Percentiles rank a stretch among this genome's conserved stretches.
These are phyloP conservation scores for Debaryomycetaceae sp. DNA, from an alignment of 1,139 yeast species.

Conservation along the genomic window DNA sequence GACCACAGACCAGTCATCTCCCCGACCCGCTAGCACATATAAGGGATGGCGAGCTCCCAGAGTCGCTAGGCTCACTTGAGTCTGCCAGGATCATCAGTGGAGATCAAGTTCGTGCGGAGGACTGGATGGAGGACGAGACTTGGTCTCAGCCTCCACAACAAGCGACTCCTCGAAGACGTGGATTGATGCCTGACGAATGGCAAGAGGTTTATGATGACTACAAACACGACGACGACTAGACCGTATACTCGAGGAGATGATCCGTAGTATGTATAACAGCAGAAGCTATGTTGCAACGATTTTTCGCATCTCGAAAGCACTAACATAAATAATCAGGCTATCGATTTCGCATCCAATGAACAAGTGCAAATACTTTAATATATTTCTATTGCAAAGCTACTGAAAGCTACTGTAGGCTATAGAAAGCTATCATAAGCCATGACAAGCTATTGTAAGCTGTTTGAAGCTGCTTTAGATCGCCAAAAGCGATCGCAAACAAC, in stretches of 20 bases:
- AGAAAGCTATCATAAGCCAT: too few species aligned
- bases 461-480: too few species aligned
- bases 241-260: background rate
- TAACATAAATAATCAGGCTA: too few species aligned
- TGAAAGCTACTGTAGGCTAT: too few species aligned
- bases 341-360: too few species aligned
- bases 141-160: conserved; percentile 6
- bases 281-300: too few species aligned
- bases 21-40: conserved; percentile 49
- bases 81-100: conserved; percentile 45
- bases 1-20: conserved; percentile 17
- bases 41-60: conserved; percentile 34
- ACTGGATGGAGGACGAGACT: conserved; percentile 32
- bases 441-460: too few species aligned
- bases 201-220: conserved; percentile 43
- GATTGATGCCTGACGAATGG: conserved; percentile 25
- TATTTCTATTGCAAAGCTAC: too few species aligned
- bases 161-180: conserved; percentile 10
- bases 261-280: too few species aligned
- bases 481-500: too few species aligned
- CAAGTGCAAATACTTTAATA: too few species aligned
- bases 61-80: conserved; percentile 28
- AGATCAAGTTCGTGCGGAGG: conserved; percentile 31
- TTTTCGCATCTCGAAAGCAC: too few species aligned
- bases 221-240: conserved; percentile 36